Percentiles rank a stretch among this genome's conserved stretches.
These are phyloP conservation scores for Penicillium sp. DNA, from an alignment of 2,329 filamentous ascomycete species.

Conservation along the genomic window DNA sequence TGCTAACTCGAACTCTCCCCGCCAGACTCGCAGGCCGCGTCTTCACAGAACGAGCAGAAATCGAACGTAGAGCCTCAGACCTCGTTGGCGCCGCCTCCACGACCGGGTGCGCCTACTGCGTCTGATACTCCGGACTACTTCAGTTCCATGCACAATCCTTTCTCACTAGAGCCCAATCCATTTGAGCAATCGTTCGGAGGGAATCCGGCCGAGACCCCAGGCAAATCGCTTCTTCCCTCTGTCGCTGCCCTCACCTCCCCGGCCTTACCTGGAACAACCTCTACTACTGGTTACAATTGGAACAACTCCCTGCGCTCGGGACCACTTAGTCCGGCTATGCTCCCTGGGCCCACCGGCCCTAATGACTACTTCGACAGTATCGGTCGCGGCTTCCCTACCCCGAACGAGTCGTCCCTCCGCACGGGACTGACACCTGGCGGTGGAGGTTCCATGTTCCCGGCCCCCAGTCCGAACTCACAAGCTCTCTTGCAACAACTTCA, in stretches of 20 bases:
- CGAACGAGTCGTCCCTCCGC: constrained; percentile 91
- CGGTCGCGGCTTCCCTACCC: constrained; percentile 83
- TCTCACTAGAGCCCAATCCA: constrained; percentile 79
- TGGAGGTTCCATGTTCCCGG: constrained; percentile 95
- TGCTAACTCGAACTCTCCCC: constrained; percentile 23
- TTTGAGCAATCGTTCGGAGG: constrained; percentile 91
- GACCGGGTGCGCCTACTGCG: constrained; percentile 53
- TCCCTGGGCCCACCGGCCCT: constrained; percentile 71
- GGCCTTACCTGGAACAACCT: constrained; percentile 73
- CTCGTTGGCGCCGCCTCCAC: constrained; percentile 70
- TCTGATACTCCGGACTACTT: constrained; percentile 69
- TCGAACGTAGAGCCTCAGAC: constrained; percentile 59
- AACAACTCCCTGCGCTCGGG: constrained; percentile 84
- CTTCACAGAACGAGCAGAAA: constrained; percentile 38
- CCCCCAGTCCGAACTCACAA: constrained; percentile 81
- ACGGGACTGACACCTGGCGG: constrained; percentile 92
- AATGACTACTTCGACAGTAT: constrained; percentile 90
- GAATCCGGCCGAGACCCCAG: constrained; percentile 70
- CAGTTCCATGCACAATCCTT: constrained; percentile 55
- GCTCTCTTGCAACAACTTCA: constrained; percentile 76
- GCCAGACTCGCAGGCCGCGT: constrained; percentile 34
- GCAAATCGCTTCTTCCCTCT: constrained; percentile 77
- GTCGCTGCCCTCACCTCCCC: constrained; percentile 91
- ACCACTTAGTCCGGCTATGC: constrained; percentile 94
- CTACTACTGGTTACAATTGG: constrained; percentile 73